Evolutionary conservation across 2,329 filamentous ascomycete species (phyloP).

Genomic region (Cercospora sp.): DNA sequence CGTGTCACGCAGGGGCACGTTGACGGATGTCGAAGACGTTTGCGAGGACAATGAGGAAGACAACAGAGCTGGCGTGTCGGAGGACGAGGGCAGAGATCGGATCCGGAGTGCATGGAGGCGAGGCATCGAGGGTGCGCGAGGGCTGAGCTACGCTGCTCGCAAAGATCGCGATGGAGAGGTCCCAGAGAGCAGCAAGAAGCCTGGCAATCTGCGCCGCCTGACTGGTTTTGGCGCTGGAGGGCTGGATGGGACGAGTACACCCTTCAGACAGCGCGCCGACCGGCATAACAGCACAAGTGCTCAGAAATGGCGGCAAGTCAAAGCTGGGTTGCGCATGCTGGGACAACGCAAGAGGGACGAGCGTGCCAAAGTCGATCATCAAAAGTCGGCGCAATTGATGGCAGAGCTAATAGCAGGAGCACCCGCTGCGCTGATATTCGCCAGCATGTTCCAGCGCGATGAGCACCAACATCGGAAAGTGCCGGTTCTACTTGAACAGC

Average conservation of each 20-base stretch:
- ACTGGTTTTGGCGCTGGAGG: constrained; percentile 46
- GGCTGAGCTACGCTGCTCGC: constrained; percentile 46
- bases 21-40: constrained; percentile 37
- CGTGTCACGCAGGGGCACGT: constrained; percentile 56
- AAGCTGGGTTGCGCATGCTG: constrained; percentile 79
- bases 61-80: constrained; percentile 49
- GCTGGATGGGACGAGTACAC: constrained; percentile 36
- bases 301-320: constrained; percentile 90
- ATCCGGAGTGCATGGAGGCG: constrained; percentile 50
- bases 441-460: constrained; percentile 96
- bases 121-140: constrained; percentile 50
- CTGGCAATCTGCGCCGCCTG: constrained; percentile 49
- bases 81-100: constrained; percentile 53
- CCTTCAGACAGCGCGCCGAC: constrained; percentile 48
- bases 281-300: constrained; percentile 55
- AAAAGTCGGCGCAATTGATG: constrained; percentile 94
- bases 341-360: constrained; percentile 80
- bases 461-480: constrained; percentile 95
- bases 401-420: constrained; percentile 90
- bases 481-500: constrained; percentile 89
- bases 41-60: constrained; percentile 41
- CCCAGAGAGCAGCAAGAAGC: constrained; percentile 41
- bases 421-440: constrained; percentile 88
- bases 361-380: constrained; percentile 82
- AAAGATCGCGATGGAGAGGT: constrained; percentile 35